These are phyloP conservation scores for Angophora floribunda DNA, from an alignment of 345 rosid species.

Conservation along the genomic window DNA sequence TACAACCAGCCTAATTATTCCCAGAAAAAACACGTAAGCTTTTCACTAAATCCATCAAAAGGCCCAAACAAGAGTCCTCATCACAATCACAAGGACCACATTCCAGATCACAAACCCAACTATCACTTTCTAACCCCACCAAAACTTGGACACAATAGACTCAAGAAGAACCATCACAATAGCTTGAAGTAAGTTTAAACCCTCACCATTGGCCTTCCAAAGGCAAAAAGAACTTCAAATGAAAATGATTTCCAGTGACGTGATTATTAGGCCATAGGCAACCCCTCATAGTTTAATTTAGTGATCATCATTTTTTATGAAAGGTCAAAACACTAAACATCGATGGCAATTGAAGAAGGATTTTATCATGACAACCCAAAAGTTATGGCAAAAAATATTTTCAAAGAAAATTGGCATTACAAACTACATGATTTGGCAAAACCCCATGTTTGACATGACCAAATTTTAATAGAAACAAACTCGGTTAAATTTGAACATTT, in stretches of 20 bases:
- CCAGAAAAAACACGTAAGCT: not conserved
- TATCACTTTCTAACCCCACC: not conserved
- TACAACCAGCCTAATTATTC: not conserved
- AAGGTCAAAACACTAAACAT: not conserved
- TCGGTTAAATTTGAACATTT: too few species aligned
- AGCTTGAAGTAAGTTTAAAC: not conserved
- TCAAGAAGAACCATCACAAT: not conserved
- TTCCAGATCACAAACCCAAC: not conserved
- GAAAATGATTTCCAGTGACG: not conserved
- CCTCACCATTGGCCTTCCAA: not conserved
- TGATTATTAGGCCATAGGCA: not conserved
- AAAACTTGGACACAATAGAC: not conserved
- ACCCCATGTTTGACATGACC: too few species aligned
- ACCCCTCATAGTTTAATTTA: not conserved
- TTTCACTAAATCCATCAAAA: too few species aligned
- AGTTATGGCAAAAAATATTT: too few species aligned
- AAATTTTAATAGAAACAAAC: too few species aligned
- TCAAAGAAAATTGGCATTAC: too few species aligned
- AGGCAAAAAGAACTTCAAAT: too few species aligned
- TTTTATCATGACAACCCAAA: not conserved
- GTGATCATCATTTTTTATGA: not conserved
- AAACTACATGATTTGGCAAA: too few species aligned
- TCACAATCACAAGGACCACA: not conserved
- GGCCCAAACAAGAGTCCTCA: too few species aligned
- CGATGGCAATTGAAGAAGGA: not conserved